Percentiles rank a stretch among this genome's conserved stretches.
phyloP scores from a whole-genome alignment of 495 filamentous ascomycete species.

The Hypoxylon fragiforme region DNA sequence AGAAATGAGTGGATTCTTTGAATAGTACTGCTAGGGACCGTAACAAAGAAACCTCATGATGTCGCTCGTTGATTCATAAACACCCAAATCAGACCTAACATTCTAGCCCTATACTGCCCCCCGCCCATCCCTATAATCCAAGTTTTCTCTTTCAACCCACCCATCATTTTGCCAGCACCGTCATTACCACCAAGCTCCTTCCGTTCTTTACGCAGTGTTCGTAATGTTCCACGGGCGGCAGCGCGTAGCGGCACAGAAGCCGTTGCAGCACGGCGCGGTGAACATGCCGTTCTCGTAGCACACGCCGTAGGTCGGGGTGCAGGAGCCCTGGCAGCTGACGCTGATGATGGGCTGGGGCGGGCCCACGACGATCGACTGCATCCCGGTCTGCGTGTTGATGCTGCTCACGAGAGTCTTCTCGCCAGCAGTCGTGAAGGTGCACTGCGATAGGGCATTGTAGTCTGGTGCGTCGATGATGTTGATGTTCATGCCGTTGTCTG shows the following conservation, averaged over 20 bases:
- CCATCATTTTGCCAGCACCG: too few relatives aligned
- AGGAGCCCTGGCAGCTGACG: conserved; percentile 31
- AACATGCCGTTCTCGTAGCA: conserved; percentile 22
- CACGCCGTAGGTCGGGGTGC: conserved; percentile 11
- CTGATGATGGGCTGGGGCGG: conserved; percentile 37
- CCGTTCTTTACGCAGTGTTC: too few relatives aligned
- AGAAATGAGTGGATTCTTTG: too few relatives aligned
- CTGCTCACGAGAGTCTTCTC: conserved; percentile 26
- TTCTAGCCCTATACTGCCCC: too few relatives aligned
- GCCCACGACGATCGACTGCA: conserved; percentile 31
- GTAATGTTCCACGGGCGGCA: conserved; percentile 26
- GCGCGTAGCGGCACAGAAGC: conserved; percentile 20
- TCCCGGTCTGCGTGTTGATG: conserved; percentile 26
- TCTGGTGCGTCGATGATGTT: conserved; percentile 33
- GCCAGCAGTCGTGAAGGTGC: conserved; percentile 32
- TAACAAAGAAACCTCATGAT: too few relatives aligned
- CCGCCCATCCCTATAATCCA: too few relatives aligned
- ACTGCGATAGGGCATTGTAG: conserved; percentile 30
- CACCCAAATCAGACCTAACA: too few relatives aligned
- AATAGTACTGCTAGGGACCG: too few relatives aligned
- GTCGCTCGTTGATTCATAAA: too few relatives aligned
- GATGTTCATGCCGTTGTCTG: conserved; percentile 32
- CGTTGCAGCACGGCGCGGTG: conserved; percentile 20
- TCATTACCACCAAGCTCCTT: too few relatives aligned
- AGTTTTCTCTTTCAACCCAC: too few relatives aligned